Conservation (phyloP, 2,329 filamentous ascomycete genomes). For the Xylaria sp. region DNA sequence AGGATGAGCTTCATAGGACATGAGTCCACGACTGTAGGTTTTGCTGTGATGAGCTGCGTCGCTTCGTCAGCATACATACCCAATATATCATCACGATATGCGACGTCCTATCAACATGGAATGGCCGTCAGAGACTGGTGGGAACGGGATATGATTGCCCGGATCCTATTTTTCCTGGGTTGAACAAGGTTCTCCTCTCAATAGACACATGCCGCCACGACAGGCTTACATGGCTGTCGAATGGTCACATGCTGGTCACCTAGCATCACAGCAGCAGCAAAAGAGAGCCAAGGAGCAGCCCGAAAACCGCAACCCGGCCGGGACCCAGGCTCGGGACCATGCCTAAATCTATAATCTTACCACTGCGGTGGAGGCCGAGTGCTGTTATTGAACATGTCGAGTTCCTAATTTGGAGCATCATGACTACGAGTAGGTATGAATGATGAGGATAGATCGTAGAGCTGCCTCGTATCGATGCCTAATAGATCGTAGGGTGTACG, state of each 20-base stretch:
- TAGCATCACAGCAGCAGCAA: constrained; percentile 27
- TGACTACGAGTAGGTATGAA: constrained; percentile 6
- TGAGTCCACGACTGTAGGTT: constrained; percentile 16
- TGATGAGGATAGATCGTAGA: constrained; percentile 4
- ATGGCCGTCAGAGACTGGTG: constrained; percentile 21
- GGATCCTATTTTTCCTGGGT: constrained; percentile 21
- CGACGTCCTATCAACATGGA: constrained; percentile 36
- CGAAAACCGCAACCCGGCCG: constrained; percentile 27
- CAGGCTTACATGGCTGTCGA: constrained; percentile 35
- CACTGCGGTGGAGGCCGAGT: constrained; percentile 1
- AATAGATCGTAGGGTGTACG: constrained; percentile 16
- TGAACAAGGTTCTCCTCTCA: constrained; percentile 32
- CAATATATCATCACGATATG: constrained; percentile 39
- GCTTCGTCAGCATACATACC: constrained; percentile 34
- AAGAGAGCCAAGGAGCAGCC: constrained; percentile 22
- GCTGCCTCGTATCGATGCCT: constrained; percentile 17
- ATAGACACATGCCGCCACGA: constrained; percentile 34
- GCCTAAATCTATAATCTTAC: constrained; percentile 19
- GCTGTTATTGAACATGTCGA: constrained; percentile 7
- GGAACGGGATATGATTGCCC: constrained; percentile 34
- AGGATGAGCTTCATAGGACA: constrained; percentile 16
- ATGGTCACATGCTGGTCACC: constrained; percentile 36
- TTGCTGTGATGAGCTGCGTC: constrained; percentile 3
- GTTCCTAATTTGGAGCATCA: constrained; percentile 6
- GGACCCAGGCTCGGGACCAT: constrained; percentile 8